A percentile compares a stretch with the other conserved stretches of the same genome.
phyloP scores from a whole-genome alignment of 768 basidiomycete genomes.

The Sarcodon aspratus region DNA sequence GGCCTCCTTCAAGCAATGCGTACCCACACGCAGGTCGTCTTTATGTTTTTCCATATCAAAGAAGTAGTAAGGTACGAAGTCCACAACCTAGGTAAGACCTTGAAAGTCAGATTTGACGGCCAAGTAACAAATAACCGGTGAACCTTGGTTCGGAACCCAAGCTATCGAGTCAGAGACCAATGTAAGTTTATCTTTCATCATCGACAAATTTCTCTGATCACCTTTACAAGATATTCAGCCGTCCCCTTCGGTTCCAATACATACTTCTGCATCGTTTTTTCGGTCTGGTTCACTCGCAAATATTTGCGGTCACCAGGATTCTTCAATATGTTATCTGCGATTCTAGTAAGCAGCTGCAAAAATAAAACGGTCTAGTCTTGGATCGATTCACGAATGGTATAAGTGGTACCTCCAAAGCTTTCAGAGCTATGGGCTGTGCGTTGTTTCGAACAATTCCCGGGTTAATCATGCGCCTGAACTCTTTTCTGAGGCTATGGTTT shows the following conservation, averaged over 20 bases:
- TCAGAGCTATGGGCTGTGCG: conserved; percentile 42
- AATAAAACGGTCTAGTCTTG: not conserved
- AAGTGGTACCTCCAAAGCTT: conserved; percentile 49
- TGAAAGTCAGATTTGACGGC: not conserved
- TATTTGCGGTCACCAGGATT: conserved; percentile 68
- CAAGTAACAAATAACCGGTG: not conserved
- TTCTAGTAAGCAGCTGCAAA: conserved; percentile 46
- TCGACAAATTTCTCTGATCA: conserved; percentile 2
- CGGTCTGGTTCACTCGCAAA: conserved; percentile 67
- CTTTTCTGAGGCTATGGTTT: conserved; percentile 58
- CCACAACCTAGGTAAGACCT: conserved; percentile 33
- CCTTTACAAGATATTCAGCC: conserved; percentile 70
- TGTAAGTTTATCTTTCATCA: not conserved
- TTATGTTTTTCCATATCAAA: conserved; percentile 38
- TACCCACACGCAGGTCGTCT: conserved; percentile 50
- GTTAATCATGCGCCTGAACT: conserved; percentile 66
- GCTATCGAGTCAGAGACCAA: conserved; percentile 22
- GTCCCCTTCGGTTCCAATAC: conserved; percentile 63
- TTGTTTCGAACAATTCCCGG: conserved; percentile 72
- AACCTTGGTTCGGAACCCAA: conserved; percentile 68
- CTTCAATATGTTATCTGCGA: conserved; percentile 63
- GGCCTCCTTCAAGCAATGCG: conserved; percentile 54
- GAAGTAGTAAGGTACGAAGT: conserved; percentile 65
- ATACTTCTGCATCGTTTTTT: conserved; percentile 49
- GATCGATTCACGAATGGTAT: not conserved